These are phyloP conservation scores for Pulveroboletus sp. DNA, from an alignment of 768 basidiomycete genomes.

Conservation along the genomic window DNA sequence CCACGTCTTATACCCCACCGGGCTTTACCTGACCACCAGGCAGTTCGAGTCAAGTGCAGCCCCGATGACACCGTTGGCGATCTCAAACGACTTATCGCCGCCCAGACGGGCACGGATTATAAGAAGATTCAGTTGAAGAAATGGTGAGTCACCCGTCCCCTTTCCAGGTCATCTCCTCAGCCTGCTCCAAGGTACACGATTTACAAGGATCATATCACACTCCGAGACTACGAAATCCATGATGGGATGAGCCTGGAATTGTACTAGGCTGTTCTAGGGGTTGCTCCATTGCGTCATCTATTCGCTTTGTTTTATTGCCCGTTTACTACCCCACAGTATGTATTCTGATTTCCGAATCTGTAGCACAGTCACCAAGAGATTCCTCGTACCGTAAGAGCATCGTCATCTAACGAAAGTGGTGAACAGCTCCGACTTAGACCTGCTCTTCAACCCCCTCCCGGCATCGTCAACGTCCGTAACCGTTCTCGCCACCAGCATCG, in stretches of 20 bases:
- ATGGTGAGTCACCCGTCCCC: constrained; percentile 57
- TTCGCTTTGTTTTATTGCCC: too few species aligned
- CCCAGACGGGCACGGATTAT: constrained; percentile 86
- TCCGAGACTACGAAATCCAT: constrained; percentile 88
- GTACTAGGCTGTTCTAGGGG: constrained; percentile 48
- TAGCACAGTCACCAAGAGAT: too few species aligned
- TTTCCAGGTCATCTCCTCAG: background rate
- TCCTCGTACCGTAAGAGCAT: too few species aligned
- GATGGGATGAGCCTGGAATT: constrained; percentile 93
- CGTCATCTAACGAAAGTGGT: background rate
- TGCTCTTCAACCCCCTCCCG: constrained; percentile 6
- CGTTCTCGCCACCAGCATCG: constrained; percentile 14
- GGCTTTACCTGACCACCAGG: constrained; percentile 7
- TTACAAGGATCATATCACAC: constrained; percentile 95
- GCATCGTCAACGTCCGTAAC: constrained; percentile 1
- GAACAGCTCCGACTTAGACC: constrained; percentile 20
- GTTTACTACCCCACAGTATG: too few species aligned
- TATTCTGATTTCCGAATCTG: constrained; percentile 8
- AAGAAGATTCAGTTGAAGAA: constrained; percentile 93
- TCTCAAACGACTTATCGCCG: constrained; percentile 94
- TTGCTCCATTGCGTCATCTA: background rate
- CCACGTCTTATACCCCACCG: background rate
- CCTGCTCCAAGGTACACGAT: constrained; percentile 72
- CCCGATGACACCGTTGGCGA: constrained; percentile 96
- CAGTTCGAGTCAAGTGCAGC: constrained; percentile 94